Evolutionary conservation across 345 rosid genomes (phyloP).

Genomic region (Ceriops tagal): DNA sequence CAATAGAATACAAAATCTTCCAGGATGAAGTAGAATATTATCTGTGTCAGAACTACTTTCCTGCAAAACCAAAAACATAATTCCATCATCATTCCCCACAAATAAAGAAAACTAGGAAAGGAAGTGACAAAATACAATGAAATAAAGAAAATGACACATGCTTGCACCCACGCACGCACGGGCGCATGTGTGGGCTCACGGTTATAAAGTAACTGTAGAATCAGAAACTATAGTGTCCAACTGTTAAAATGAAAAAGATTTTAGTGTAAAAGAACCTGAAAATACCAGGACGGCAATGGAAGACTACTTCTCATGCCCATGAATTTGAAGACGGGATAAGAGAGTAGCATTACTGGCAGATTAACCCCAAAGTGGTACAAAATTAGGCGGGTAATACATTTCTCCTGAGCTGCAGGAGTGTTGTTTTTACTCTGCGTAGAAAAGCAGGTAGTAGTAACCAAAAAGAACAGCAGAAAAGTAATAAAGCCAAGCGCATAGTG

Average conservation of each 20-base stretch:
- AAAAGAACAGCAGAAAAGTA: no score
- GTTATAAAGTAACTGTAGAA: neutral
- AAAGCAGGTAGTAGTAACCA: no score
- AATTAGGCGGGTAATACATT: constrained; percentile 71
- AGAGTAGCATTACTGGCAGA: constrained; percentile 78
- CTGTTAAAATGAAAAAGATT: constrained; percentile 29
- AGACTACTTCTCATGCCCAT: constrained; percentile 94
- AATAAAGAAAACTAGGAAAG: neutral
- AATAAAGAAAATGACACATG: neutral
- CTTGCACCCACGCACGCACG: no score
- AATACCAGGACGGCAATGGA: constrained; percentile 99
- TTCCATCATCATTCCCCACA: constrained; percentile 9
- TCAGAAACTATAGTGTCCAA: constrained; percentile 23
- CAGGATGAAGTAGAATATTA: constrained; percentile 85
- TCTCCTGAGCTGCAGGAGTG: constrained; percentile 84
- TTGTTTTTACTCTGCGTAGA: constrained; percentile 68
- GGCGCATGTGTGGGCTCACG: no score
- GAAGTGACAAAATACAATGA: neutral
- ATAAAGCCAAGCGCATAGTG: no score
- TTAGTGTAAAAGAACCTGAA: constrained; percentile 77
- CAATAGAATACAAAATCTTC: constrained; percentile 97
- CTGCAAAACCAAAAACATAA: constrained; percentile 39
- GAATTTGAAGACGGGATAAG: constrained; percentile 87
- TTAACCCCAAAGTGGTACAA: constrained; percentile 84
- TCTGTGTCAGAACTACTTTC: constrained; percentile 70